Evolutionary conservation across 352 stramenopile genomes (phyloP), one percentile per base, ranked within the genome.

Genomic region (Sclerospora graminicola): DNA sequence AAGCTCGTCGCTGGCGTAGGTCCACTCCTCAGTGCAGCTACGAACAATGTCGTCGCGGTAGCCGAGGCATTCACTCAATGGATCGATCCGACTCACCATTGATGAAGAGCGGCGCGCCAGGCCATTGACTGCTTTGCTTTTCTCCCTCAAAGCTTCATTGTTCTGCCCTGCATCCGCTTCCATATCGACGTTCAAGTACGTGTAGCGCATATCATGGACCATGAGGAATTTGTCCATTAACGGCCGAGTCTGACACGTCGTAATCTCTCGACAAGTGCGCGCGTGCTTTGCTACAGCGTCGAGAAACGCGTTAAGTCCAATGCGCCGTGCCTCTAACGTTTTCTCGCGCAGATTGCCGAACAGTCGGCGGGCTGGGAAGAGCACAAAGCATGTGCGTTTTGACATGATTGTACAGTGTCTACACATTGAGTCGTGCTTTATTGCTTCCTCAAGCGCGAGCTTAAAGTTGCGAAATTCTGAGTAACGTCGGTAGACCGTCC

Each of bases 201-300:
- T 90, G 73, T 89, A 93, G 29, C 78, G 74, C 78, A 90, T 88
- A 45, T 93, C 78, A 50, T 84, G 84, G 13, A 89, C 75, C 69
- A 89, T 84, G 34, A 93, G 67, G 51, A 93, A 93, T 54, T 89
- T 69, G 57, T 93, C 77, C 66, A 93, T 86, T 30, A 93, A 59
- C 39, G 56, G 54, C 0, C 81, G 74, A 31, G 73, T 86, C 41
- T 82, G 58, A 44, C 81, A 93, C 19, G 66, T 79, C 51, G 71
- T 65, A 46, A 64, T 74, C 38, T 87, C 70, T 14, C 62, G 51
- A 46, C 81, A 93, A 30, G 73, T 83, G 43, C 81, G 79, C 44
- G 78, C 77, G 54, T 89, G 69, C 46, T 80, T 80, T 20, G 71
- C 61, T 21, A 93, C 76, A 15, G 69, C 69, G 38, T 89, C 72